A percentile compares a stretch with the other conserved stretches of the same genome.
Conservation (phyloP, 2,329 filamentous ascomycete species). For the Beauveria scarabaeidicola region DNA sequence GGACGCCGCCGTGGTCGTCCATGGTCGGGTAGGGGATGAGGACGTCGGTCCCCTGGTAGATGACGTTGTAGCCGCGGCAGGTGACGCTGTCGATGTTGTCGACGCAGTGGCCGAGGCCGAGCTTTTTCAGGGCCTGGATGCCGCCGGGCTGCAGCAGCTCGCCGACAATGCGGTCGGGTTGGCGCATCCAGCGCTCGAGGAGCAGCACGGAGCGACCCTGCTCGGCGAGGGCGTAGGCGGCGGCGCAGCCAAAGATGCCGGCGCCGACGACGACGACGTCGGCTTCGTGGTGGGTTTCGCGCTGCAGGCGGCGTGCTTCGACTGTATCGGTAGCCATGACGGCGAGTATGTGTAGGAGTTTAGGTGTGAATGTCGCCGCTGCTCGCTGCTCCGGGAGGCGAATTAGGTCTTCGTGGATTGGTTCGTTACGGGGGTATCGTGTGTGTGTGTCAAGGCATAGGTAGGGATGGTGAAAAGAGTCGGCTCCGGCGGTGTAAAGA, state of each 20-base stretch:
- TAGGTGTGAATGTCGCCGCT: not conserved
- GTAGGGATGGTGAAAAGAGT: not conserved
- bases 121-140: conserved; percentile 65
- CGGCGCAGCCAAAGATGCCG: conserved; percentile 79
- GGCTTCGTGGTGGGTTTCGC: conserved; percentile 51
- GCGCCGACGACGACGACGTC: conserved; percentile 91
- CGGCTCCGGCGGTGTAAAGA: not conserved
- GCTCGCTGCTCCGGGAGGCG: not conserved
- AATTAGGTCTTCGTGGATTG: not conserved
- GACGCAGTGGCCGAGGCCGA: conserved; percentile 74
- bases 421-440: not conserved
- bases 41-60: conserved; percentile 68
- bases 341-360: not conserved
- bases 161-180: conserved; percentile 92
- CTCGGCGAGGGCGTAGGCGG: conserved; percentile 74
- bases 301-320: conserved; percentile 37
- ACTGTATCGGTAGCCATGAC: conserved; percentile 18
- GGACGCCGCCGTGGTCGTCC: conserved; percentile 36
- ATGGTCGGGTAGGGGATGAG: conserved; percentile 70
- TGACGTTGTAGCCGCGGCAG: conserved; percentile 79
- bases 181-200: conserved; percentile 79
- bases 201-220: conserved; percentile 88
- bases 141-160: conserved; percentile 93
- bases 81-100: conserved; percentile 81
- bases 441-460: not conserved